phyloP scores from a whole-genome alignment of 2,329 filamentous ascomycete species.

The Bipolaris cookei region DNA sequence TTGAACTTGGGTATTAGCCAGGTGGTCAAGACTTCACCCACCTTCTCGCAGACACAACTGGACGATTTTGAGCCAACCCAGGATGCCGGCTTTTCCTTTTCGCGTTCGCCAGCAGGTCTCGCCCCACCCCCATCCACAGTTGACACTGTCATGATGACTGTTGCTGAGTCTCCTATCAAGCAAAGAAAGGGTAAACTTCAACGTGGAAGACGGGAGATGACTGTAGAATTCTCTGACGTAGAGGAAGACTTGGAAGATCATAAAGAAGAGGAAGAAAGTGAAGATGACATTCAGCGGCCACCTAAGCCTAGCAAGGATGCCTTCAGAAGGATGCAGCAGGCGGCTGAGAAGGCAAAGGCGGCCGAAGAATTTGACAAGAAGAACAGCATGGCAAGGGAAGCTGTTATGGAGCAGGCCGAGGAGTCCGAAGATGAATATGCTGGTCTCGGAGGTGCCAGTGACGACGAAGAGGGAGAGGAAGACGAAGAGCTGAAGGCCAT shows the following conservation, averaged over 20 bases:
- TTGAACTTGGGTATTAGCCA: slow-evolving; percentile 48
- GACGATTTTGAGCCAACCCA: slow-evolving; percentile 80
- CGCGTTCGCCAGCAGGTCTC: slow-evolving; percentile 69
- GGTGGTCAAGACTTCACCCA: slow-evolving; percentile 38
- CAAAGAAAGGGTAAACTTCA: slow-evolving; percentile 66
- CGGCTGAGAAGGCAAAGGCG: slow-evolving; percentile 60
- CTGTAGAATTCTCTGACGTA: slow-evolving; percentile 54
- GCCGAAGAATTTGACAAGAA: slow-evolving; percentile 74
- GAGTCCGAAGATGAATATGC: slow-evolving; percentile 99
- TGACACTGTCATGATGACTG: slow-evolving; percentile 67
- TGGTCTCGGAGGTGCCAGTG: slow-evolving; percentile 86
- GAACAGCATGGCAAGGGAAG: slow-evolving; percentile 80
- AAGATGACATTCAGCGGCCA: slow-evolving; percentile 39
- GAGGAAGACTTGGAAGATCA: slow-evolving; percentile 48
- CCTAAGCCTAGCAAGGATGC: slow-evolving; percentile 57
- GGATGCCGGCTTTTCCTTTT: slow-evolving; percentile 76
- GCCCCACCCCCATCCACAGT: slow-evolving; percentile 71
- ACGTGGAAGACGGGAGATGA: slow-evolving; percentile 50
- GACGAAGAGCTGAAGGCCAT: slow-evolving; percentile 80
- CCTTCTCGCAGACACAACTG: slow-evolving; percentile 62
- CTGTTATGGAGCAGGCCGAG: slow-evolving; percentile 92
- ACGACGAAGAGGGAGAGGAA: slow-evolving; percentile 80
- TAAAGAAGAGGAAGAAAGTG: slow-evolving; percentile 30
- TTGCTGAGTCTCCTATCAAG: slow-evolving; percentile 70
- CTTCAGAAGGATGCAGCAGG: slow-evolving; percentile 75